Evolutionary conservation across 2,329 filamentous ascomycete genomes (phyloP).

Genomic region (Fonsecaea pugnacius): DNA sequence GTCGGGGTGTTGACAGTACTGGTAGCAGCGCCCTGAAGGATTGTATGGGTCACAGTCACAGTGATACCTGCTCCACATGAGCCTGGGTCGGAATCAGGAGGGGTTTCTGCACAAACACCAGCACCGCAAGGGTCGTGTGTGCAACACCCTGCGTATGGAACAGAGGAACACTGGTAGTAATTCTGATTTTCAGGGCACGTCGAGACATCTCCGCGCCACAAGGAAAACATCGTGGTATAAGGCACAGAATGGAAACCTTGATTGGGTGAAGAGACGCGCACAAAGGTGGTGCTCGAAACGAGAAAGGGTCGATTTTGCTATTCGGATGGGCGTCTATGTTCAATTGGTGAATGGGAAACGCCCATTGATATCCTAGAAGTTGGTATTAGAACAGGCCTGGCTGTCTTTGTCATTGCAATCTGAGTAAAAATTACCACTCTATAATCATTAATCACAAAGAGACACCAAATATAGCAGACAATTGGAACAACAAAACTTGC

Average conservation of each 20-base stretch:
- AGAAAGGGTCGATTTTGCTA: neutral
- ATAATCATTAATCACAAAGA: constrained; percentile 5
- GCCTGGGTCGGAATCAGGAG: constrained; percentile 4
- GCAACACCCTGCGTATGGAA: constrained; percentile 18
- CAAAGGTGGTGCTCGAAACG: neutral
- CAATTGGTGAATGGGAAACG: neutral
- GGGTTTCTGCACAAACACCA: constrained; percentile 10
- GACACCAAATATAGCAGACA: constrained; percentile 11
- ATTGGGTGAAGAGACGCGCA: neutral
- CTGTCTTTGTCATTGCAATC: constrained; percentile 8
- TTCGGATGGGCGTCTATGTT: neutral
- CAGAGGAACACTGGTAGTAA: constrained; percentile 18
- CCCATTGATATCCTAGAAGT: neutral
- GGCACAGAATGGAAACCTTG: neutral
- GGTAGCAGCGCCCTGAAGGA: constrained; percentile 28
- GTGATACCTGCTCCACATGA: constrained; percentile 21
- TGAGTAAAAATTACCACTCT: neutral
- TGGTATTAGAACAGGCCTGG: neutral
- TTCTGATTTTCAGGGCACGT: constrained; percentile 14
- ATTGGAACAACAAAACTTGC: neutral
- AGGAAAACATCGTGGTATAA: constrained; percentile 14
- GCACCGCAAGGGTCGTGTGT: constrained; percentile 17
- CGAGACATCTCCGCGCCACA: constrained; percentile 11
- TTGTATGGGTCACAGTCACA: constrained; percentile 29
- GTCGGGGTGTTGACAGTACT: constrained; percentile 18